phyloP scores from a whole-genome alignment of 495 filamentous ascomycete genomes.

The Xylaria scruposa region DNA sequence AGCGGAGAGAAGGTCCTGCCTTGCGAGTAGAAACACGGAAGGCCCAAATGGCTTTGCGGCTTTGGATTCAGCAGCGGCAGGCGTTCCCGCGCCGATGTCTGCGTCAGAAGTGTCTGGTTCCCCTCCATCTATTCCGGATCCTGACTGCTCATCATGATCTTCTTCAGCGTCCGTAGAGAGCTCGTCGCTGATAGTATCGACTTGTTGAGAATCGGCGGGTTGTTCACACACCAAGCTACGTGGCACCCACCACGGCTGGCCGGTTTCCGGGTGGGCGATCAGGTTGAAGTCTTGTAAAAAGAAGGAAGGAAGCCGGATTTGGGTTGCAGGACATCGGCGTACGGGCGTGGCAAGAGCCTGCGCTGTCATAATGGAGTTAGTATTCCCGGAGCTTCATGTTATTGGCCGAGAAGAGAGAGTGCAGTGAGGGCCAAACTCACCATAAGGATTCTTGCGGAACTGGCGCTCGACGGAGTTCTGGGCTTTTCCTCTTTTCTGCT shows the following conservation, averaged over 20 bases:
- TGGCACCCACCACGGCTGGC: conserved; percentile 66
- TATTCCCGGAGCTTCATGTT: conserved; percentile 20
- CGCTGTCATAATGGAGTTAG: conserved; percentile 44
- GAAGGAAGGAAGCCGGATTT: conserved; percentile 60
- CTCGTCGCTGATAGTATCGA: conserved; percentile 7
- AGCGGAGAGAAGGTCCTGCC: conserved; percentile 33
- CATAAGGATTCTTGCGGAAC: conserved; percentile 65
- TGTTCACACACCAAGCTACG: conserved; percentile 49
- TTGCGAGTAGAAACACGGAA: conserved; percentile 28
- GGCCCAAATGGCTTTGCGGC: conserved; percentile 20
- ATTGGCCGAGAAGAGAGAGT: conserved; percentile 11
- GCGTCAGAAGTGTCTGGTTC: not conserved
- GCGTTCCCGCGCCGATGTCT: not conserved
- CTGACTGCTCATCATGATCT: not conserved
- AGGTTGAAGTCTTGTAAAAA: conserved; percentile 70
- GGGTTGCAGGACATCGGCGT: conserved; percentile 67
- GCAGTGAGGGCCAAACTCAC: conserved; percentile 46
- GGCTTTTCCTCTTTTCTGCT: conserved; percentile 46
- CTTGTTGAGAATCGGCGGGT: conserved; percentile 13
- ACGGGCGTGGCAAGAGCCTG: conserved; percentile 69
- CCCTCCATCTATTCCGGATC: not conserved
- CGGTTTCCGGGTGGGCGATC: conserved; percentile 61
- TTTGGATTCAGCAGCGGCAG: not conserved
- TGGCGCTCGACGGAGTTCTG: conserved; percentile 53
- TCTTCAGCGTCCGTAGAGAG: not conserved